These are phyloP conservation scores for Pichia sp. DNA, from an alignment of 1,139 yeast species.

Conservation along the genomic window DNA sequence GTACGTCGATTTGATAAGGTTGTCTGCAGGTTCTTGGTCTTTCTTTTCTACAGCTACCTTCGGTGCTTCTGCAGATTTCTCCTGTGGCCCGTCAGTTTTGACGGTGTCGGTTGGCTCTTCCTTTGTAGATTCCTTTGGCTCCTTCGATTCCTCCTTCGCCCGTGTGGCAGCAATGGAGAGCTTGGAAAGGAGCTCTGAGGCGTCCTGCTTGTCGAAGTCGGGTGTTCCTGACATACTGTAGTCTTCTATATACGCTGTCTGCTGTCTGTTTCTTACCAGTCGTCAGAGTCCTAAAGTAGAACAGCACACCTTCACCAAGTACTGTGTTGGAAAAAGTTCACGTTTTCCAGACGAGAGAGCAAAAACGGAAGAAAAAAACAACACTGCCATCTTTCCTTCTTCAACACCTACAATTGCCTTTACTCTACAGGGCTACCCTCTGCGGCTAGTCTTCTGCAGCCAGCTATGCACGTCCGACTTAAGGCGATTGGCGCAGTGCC, in stretches of 20 bases:
- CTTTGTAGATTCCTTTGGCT: slow-evolving; percentile 4
- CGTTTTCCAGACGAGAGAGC: background rate
- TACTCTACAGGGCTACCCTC: too few relatives aligned
- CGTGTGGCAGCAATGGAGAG: slow-evolving; percentile 17
- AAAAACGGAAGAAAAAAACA: background rate
- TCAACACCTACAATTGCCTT: background rate
- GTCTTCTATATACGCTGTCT: background rate
- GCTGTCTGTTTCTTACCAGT: background rate
- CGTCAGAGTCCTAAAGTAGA: background rate
- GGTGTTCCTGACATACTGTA: background rate
- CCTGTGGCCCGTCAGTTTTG: slow-evolving; percentile 4
- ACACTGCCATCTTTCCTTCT: background rate
- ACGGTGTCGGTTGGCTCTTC: background rate
- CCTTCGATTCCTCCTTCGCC: slow-evolving; percentile 17
- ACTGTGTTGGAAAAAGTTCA: background rate
- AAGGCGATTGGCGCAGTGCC: slow-evolving; percentile 55
- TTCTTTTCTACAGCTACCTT: slow-evolving; percentile 12
- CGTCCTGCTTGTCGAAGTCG: slow-evolving; percentile 18
- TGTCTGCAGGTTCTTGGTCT: slow-evolving; percentile 25
- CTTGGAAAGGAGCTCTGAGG: slow-evolving; percentile 21
- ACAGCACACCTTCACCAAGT: background rate
- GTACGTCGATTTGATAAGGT: slow-evolving; percentile 67
- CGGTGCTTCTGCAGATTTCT: slow-evolving; percentile 20
- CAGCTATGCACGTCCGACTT: slow-evolving; percentile 43
- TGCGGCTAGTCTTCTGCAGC: too few relatives aligned